A percentile compares a stretch with the other conserved stretches of the same genome.
Conservation (phyloP, 2,329 filamentous ascomycete species). For the Colletotrichum sp. region DNA sequence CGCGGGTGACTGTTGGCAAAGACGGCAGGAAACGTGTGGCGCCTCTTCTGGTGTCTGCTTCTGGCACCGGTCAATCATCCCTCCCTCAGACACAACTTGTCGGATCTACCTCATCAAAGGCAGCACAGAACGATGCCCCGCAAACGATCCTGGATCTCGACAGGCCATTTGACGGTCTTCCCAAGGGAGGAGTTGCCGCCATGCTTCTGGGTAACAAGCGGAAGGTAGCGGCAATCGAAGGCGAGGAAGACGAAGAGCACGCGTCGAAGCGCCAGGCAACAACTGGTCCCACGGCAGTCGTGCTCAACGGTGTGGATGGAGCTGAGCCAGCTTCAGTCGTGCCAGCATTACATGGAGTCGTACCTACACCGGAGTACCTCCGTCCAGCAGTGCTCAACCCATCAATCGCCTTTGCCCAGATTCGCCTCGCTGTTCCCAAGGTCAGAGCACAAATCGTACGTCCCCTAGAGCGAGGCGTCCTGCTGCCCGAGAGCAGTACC, state of each 20-base stretch:
- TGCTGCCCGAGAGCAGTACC: slow-evolving; percentile 55
- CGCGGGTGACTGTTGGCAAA: slow-evolving; percentile 91
- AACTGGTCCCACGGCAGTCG: slow-evolving; percentile 74
- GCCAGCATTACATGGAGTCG: slow-evolving; percentile 62
- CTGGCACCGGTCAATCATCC: slow-evolving; percentile 85
- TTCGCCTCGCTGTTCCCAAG: slow-evolving; percentile 86
- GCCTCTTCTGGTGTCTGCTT: slow-evolving; percentile 88
- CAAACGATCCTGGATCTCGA: slow-evolving; percentile 88
- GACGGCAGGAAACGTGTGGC: slow-evolving; percentile 97
- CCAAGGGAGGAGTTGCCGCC: slow-evolving; percentile 84
- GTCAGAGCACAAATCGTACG: slow-evolving; percentile 83
- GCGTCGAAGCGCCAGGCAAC: slow-evolving; percentile 58
- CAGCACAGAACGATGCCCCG: slow-evolving; percentile 72
- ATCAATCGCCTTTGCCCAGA: slow-evolving; percentile 79
- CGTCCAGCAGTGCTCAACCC: slow-evolving; percentile 88
- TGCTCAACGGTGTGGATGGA: slow-evolving; percentile 79
- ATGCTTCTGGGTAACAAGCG: slow-evolving; percentile 94
- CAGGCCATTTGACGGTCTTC: slow-evolving; percentile 91
- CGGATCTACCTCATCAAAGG: slow-evolving; percentile 70
- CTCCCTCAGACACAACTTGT: slow-evolving; percentile 88
- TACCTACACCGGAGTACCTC: slow-evolving; percentile 80
- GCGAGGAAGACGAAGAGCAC: slow-evolving; percentile 74
- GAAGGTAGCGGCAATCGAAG: slow-evolving; percentile 76
- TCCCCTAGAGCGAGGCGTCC: slow-evolving; percentile 72
- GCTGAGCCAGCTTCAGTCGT: slow-evolving; percentile 76